phyloP scores from a whole-genome alignment of 805 yeast species.

The Kluyveromyces starmeri region DNA sequence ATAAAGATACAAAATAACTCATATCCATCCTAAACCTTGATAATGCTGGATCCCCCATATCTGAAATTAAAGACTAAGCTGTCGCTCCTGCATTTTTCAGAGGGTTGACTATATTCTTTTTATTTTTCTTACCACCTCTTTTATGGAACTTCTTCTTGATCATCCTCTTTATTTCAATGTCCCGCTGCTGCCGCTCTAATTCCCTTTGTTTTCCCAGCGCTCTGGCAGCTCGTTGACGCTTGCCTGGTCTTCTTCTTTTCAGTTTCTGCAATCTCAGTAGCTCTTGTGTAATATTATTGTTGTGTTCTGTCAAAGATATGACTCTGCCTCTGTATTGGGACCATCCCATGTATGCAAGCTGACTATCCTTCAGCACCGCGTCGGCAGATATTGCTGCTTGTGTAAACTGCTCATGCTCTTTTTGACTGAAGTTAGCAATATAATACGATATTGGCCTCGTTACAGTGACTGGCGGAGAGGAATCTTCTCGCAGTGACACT shows the following conservation, averaged over 20 bases:
- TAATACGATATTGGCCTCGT: constrained; percentile 22
- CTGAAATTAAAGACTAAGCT: neutral
- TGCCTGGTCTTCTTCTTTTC: constrained; percentile 24
- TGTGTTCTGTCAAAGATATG: constrained; percentile 13
- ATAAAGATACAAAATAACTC: neutral
- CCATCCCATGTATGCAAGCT: constrained; percentile 8
- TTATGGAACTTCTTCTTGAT: constrained; percentile 28
- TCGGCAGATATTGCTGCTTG: constrained; percentile 17
- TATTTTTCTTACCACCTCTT: constrained; percentile 32
- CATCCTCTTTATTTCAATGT: constrained; percentile 18
- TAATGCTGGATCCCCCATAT: constrained; percentile 6
- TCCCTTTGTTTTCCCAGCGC: constrained; percentile 17
- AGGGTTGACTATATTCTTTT: constrained; percentile 17
- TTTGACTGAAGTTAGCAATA: constrained; percentile 12
- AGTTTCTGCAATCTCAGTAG: constrained; percentile 9
- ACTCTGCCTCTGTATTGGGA: constrained; percentile 12
- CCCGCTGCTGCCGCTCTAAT: constrained; percentile 18
- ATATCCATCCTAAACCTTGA: too few species aligned
- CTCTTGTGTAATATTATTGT: constrained; percentile 12
- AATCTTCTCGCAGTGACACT: constrained; percentile 20
- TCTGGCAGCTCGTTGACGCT: constrained; percentile 26
- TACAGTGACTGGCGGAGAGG: constrained; percentile 11
- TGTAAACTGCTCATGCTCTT: constrained; percentile 11
- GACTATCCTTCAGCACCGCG: constrained; percentile 10
- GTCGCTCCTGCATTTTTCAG: constrained; percentile 14